These are phyloP conservation scores for Neurospora terricola DNA, from an alignment of 495 filamentous ascomycete genomes.

Conservation along the genomic window DNA sequence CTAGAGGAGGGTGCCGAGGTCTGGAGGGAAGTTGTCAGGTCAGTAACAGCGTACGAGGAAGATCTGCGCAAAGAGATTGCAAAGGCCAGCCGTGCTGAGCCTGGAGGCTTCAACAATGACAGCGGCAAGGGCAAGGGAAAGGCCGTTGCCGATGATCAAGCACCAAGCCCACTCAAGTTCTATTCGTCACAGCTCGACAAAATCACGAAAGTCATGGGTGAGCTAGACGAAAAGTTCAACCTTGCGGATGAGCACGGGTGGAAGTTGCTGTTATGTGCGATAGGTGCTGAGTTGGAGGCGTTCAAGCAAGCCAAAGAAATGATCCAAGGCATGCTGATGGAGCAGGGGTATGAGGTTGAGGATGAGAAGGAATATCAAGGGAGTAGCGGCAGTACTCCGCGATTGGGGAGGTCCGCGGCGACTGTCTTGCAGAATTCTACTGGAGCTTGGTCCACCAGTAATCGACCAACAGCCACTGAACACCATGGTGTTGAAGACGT, in stretches of 20 bases:
- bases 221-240: slow-evolving; percentile 51
- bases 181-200: slow-evolving; percentile 34
- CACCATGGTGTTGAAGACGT: not conserved
- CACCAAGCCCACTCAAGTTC: slow-evolving; percentile 16
- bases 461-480: not conserved
- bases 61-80: slow-evolving; percentile 47
- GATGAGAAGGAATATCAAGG: slow-evolving; percentile 6
- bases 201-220: slow-evolving; percentile 45
- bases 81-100: slow-evolving; percentile 1
- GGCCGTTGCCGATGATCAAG: slow-evolving; percentile 17
- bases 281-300: slow-evolving; percentile 83
- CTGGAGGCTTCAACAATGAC: slow-evolving; percentile 5
- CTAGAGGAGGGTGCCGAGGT: slow-evolving; percentile 74
- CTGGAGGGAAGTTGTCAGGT: slow-evolving; percentile 61
- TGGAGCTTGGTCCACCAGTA: not conserved
- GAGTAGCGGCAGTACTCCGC: slow-evolving; percentile 5
- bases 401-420: slow-evolving; percentile 8
- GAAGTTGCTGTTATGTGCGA: slow-evolving; percentile 80
- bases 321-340: slow-evolving; percentile 31
- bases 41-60: slow-evolving; percentile 61
- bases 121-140: slow-evolving; percentile 14
- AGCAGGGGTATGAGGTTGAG: slow-evolving; percentile 1
- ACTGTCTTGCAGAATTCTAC: not conserved
- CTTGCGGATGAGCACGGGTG: slow-evolving; percentile 58
- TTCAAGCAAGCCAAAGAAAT: slow-evolving; percentile 59